These are phyloP conservation scores for Citeromyces nyonsensis DNA, from an alignment of 805 yeast genomes.

Conservation along the genomic window DNA sequence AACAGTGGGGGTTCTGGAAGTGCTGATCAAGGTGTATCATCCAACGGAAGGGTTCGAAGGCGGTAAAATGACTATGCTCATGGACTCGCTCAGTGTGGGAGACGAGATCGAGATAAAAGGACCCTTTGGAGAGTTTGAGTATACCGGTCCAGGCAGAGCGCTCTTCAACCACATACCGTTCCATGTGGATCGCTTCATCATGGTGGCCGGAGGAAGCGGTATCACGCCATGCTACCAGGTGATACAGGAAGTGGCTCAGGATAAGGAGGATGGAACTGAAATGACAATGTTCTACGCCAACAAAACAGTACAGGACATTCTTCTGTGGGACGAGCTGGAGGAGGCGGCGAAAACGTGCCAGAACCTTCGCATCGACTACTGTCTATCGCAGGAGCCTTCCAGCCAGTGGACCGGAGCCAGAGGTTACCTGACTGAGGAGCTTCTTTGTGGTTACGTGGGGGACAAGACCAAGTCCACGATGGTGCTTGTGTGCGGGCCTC, in stretches of 20 bases:
- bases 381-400: conserved; percentile 9
- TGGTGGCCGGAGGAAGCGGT: conserved; percentile 42
- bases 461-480: conserved; percentile 14
- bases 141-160: conserved; percentile 6
- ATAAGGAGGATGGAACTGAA: conserved; percentile 27
- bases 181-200: conserved; percentile 15
- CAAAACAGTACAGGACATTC: conserved; percentile 23
- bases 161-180: conserved; percentile 4
- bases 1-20: conserved; percentile 12
- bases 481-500: conserved; percentile 36
- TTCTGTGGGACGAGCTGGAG: conserved; percentile 29
- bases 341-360: conserved; percentile 21
- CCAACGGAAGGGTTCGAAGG: conserved; percentile 14
- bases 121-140: conserved; percentile 15
- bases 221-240: conserved; percentile 41
- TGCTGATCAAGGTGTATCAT: conserved; percentile 16
- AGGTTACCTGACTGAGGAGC: conserved; percentile 23
- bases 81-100: conserved; percentile 11
- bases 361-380: conserved; percentile 21
- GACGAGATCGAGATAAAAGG: conserved; percentile 13
- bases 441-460: conserved; percentile 18
- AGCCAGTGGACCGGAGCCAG: conserved; percentile 19
- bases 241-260: conserved; percentile 25
- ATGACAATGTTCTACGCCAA: conserved; percentile 30
- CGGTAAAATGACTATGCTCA: conserved; percentile 14